Conservation (phyloP, 495 filamentous ascomycete species). For the Paragyromitra xinjiangensis region DNA sequence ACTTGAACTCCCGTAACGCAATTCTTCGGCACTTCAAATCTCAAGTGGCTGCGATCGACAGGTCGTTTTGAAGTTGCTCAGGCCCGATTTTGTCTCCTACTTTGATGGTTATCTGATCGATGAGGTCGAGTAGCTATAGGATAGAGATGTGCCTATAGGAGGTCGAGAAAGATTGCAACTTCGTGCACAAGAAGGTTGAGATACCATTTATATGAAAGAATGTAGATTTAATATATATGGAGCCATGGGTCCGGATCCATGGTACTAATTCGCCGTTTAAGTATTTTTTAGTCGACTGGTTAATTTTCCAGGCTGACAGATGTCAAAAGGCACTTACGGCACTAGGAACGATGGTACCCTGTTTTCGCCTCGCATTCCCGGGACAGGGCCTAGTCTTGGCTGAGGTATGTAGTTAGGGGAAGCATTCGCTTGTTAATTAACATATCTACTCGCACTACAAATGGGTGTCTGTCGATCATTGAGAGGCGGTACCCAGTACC, state of each 20-base stretch:
- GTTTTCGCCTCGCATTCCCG: background rate
- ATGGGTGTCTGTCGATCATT: background rate
- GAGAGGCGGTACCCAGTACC: conserved; percentile 23
- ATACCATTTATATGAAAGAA: background rate
- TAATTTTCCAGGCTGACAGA: background rate
- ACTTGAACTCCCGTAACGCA: background rate
- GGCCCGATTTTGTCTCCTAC: background rate
- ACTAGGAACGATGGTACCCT: conserved; percentile 12
- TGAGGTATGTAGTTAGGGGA: background rate
- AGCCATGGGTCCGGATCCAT: background rate
- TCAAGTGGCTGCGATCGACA: background rate
- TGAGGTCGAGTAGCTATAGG: background rate
- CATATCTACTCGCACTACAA: background rate
- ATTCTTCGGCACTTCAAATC: background rate
- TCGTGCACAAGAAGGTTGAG: background rate
- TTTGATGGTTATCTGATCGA: background rate
- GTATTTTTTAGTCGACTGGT: conserved; percentile 11
- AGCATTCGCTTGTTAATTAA: background rate
- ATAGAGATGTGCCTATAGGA: background rate
- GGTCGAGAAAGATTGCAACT: background rate
- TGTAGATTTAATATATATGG: background rate
- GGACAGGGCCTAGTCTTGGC: background rate
- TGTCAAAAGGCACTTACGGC: background rate
- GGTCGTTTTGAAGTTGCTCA: background rate
- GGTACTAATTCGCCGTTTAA: background rate